Evolutionary conservation across 2,329 filamentous ascomycete genomes (phyloP), one percentile per base, ranked within the genome.

Genomic region (Neonectria magnoliae): DNA sequence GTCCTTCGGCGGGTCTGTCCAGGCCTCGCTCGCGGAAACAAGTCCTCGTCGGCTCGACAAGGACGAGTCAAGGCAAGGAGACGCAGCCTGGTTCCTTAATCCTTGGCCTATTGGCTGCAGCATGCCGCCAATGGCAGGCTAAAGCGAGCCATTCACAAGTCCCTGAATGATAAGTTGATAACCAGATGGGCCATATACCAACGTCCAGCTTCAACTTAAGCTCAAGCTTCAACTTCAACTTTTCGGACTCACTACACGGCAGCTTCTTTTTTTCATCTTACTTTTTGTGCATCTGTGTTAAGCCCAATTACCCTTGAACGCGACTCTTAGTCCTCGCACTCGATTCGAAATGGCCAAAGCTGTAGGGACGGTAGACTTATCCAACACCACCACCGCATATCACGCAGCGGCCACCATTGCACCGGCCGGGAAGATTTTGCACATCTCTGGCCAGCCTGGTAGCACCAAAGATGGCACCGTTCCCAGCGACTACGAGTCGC

Each of bases 401-500:
- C 58, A 59, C 47, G 65, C 52, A n/a, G 59, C 65, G 14, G 67
- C 67, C n/a, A 62, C 62, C 9, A 50, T 68, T 5, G 41, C 55
- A 11, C 58, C 57, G 22, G 44, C 33, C 13, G 62, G 65, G 31
- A 53, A 47, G 45, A 41, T 72, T 4, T 53, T 78, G 10, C 76
- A 79, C 51, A 65, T 80, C n/a, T 70, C 79, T 1, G 81, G 80
- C 3, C 79, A 81, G 61, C 66, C 73, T 4, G 79, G 79, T n/a
- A 71, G 61, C 36, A 70, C 73, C 52, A 73, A 74, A 42, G 65
- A 76, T 18, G 77, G 78, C 14, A 33, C 56, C 4, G 72, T 79
- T 0, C 80, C 81, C 0, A 45, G 60, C 2, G 79, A 81, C 65
- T 80, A 81, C 62, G 78, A 80, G 57, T 80, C 78, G 2, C 81